These are phyloP conservation scores for Xylaria sp. DNA, from an alignment of 2,329 filamentous ascomycete species.

Conservation along the genomic window DNA sequence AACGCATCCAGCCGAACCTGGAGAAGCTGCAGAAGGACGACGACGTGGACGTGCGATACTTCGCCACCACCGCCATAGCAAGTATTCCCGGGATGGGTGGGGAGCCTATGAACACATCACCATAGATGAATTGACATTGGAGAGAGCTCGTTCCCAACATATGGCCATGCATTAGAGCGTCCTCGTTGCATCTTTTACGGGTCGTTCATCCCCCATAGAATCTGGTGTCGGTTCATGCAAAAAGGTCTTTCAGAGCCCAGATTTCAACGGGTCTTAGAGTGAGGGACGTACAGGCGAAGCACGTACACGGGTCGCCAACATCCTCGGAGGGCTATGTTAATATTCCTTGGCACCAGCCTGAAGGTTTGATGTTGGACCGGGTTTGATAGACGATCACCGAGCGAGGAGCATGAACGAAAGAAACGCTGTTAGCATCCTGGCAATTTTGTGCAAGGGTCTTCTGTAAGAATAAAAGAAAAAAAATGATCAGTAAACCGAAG, in stretches of 20 bases:
- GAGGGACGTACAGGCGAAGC: slow-evolving; percentile 21
- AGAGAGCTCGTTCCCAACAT: slow-evolving; percentile 29
- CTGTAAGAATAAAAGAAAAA: slow-evolving; percentile 29
- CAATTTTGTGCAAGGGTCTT: slow-evolving; percentile 5
- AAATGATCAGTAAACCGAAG: slow-evolving; percentile 6
- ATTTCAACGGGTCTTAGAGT: slow-evolving; percentile 21
- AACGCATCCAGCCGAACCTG: slow-evolving; percentile 84
- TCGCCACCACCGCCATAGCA: slow-evolving; percentile 85
- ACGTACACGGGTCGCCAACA: slow-evolving; percentile 14
- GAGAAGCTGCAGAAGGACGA: slow-evolving; percentile 97
- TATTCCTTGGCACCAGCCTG: slow-evolving; percentile 8
- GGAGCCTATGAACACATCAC: slow-evolving; percentile 67
- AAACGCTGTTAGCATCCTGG: slow-evolving; percentile 4
- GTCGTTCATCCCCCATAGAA: slow-evolving; percentile 27
- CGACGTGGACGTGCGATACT: slow-evolving; percentile 97
- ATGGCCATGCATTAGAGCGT: slow-evolving; percentile 30
- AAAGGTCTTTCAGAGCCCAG: slow-evolving; percentile 16
- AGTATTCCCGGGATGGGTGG: slow-evolving; percentile 54
- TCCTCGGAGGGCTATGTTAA: slow-evolving; percentile 21
- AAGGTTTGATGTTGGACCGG: slow-evolving; percentile 13
- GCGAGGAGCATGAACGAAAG: not conserved
- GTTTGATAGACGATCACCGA: slow-evolving; percentile 17
- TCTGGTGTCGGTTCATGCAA: slow-evolving; percentile 26
- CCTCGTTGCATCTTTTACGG: slow-evolving; percentile 29
- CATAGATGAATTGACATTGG: slow-evolving; percentile 53